Conservation (phyloP, 148 eudicot species). For the Vaccinium vitisidaea region DNA sequence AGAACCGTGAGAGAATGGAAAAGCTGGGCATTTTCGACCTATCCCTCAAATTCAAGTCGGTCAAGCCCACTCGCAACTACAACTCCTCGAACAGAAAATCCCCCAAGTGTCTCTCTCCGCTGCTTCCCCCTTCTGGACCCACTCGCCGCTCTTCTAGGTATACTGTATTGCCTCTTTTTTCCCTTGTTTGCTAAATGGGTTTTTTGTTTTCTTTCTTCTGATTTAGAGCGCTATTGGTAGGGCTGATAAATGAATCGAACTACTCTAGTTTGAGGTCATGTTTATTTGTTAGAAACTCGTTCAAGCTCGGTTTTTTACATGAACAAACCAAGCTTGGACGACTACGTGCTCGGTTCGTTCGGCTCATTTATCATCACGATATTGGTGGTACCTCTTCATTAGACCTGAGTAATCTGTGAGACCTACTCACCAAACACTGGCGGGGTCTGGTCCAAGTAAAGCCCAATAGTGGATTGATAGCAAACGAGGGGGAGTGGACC, state of each 20-base stretch:
- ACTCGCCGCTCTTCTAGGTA: conserved; percentile 83
- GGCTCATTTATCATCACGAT: no score
- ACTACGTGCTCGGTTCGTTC: no score
- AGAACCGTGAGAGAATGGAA: conserved; percentile 64
- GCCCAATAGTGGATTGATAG: neutral
- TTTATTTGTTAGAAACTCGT: no score
- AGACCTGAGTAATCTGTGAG: no score
- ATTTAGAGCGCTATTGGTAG: neutral
- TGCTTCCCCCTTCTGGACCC: conserved; percentile 34
- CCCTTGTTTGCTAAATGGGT: neutral
- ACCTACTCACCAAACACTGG: no score
- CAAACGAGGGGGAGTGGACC: neutral
- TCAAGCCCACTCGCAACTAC: conserved; percentile 36
- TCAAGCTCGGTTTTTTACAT: no score
- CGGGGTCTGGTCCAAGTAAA: neutral
- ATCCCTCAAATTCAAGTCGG: conserved; percentile 63
- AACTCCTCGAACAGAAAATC: conserved; percentile 21
- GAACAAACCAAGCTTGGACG: no score
- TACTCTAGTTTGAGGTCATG: no score
- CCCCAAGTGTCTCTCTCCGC: conserved; percentile 27
- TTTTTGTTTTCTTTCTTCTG: neutral
- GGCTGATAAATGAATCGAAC: no score
- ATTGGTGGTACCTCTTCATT: neutral
- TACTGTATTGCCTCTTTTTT: neutral
- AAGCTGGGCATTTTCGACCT: conserved; percentile 78